These are phyloP conservation scores for Cutaneotrichosporon cutaneum DNA, from an alignment of 1,284 basidiomycete genomes.

Conservation along the genomic window DNA sequence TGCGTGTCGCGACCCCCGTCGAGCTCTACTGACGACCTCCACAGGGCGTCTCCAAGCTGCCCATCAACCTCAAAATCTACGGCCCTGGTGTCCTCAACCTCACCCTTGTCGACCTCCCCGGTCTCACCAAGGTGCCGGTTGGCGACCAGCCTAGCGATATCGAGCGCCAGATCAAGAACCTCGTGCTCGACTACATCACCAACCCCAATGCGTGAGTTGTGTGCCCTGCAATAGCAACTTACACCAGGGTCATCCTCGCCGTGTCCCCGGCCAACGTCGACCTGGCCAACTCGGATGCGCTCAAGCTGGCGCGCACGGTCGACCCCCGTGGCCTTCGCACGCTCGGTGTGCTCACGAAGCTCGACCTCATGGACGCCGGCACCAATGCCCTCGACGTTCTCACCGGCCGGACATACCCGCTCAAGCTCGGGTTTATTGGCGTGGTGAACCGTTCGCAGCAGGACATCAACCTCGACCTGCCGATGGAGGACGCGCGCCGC, in stretches of 20 bases:
- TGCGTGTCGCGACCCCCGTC: background rate
- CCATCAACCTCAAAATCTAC: slow-evolving; percentile 91
- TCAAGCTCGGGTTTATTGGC: slow-evolving; percentile 97
- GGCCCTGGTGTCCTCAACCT: slow-evolving; percentile 93
- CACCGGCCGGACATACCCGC: slow-evolving; percentile 92
- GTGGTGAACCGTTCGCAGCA: slow-evolving; percentile 97
- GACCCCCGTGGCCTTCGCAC: slow-evolving; percentile 95
- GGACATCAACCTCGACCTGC: slow-evolving; percentile 89
- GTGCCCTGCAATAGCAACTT: slow-evolving; percentile 9
- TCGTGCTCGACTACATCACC: slow-evolving; percentile 92
- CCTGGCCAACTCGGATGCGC: slow-evolving; percentile 94
- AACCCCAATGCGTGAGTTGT: slow-evolving; percentile 84
- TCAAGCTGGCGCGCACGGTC: slow-evolving; percentile 91
- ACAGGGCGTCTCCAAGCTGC: slow-evolving; percentile 85
- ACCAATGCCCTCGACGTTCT: slow-evolving; percentile 96
- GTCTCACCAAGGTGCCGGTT: slow-evolving; percentile 89
- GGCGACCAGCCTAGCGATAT: slow-evolving; percentile 73
- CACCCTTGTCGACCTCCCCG: slow-evolving; percentile 94
- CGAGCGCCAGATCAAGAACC: slow-evolving; percentile 89
- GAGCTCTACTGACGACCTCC: slow-evolving; percentile 3
- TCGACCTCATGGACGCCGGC: slow-evolving; percentile 98
- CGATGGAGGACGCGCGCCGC: slow-evolving; percentile 78
- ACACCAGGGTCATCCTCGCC: slow-evolving; percentile 81
- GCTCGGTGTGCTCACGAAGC: slow-evolving; percentile 93
- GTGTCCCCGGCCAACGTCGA: slow-evolving; percentile 98